Conservation (phyloP, 176 grass and related monocot species). For the Saccharum officinarum region DNA sequence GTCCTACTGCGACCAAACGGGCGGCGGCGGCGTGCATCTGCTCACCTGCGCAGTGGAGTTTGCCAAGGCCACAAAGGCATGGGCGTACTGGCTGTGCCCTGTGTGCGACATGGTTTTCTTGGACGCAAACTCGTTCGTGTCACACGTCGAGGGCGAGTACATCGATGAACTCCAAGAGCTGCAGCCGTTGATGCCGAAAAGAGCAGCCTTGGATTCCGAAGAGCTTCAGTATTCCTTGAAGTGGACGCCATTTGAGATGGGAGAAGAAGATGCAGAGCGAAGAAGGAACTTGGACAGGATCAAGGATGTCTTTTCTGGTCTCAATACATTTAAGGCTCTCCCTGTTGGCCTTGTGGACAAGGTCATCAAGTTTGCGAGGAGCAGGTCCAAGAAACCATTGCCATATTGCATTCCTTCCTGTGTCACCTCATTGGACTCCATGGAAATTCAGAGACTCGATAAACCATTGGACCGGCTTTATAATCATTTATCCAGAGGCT, state of each 20-base stretch:
- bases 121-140: background rate
- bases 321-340: background rate
- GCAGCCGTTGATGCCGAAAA: background rate
- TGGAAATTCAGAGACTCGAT: background rate
- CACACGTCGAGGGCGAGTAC: background rate
- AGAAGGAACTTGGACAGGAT: background rate
- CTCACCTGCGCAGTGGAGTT: slow-evolving; percentile 9
- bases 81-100: slow-evolving; percentile 31
- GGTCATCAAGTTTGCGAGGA: slow-evolving; percentile 4
- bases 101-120: slow-evolving; percentile 22
- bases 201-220: background rate
- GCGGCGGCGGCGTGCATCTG: background rate
- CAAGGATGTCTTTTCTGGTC: background rate
- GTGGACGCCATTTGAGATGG: background rate
- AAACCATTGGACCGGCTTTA: background rate
- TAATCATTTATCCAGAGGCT: background rate
- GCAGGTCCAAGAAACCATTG: slow-evolving; percentile 18
- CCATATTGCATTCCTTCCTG: slow-evolving; percentile 24
- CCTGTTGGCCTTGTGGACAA: slow-evolving; percentile 1
- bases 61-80: background rate
- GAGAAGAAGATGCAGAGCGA: background rate
- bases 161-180: background rate
- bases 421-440: background rate
- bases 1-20: background rate
- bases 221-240: background rate